Evolutionary conservation across 768 basidiomycete species (phyloP).

Genomic region (Lactifluus piperatus): DNA sequence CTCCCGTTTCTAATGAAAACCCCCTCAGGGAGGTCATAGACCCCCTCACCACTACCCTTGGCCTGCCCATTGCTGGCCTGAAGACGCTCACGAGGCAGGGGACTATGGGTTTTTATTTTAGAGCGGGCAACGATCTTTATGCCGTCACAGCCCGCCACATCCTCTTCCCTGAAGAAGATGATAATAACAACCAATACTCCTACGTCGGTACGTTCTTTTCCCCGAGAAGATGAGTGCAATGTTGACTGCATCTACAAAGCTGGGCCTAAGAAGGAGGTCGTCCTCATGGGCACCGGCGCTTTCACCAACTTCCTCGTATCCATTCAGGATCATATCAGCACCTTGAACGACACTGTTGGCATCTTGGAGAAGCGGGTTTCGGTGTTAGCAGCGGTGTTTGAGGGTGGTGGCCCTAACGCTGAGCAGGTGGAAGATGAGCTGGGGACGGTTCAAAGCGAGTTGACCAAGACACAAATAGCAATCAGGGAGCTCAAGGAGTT

Average conservation of each 20-base stretch:
- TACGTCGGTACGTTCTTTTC: slow-evolving; percentile 11
- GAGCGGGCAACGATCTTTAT: slow-evolving; percentile 26
- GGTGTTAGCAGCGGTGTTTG: not conserved
- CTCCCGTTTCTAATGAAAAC: slow-evolving; percentile 21
- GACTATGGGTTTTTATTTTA: slow-evolving; percentile 33
- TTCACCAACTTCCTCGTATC: not conserved
- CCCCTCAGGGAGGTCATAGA: slow-evolving; percentile 31
- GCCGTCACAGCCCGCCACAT: slow-evolving; percentile 30
- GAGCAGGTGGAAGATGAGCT: not conserved
- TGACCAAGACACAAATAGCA: not conserved
- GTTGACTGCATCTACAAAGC: not conserved
- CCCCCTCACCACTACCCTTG: slow-evolving; percentile 30
- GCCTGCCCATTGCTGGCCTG: slow-evolving; percentile 19
- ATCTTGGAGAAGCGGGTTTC: not conserved
- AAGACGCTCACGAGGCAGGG: slow-evolving; percentile 29
- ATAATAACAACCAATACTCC: not conserved
- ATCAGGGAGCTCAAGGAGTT: not conserved
- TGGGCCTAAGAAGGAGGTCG: not conserved
- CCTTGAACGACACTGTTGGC: not conserved
- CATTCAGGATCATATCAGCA: not conserved
- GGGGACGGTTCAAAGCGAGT: not conserved
- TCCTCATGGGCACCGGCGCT: not conserved
- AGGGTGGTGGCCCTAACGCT: not conserved
- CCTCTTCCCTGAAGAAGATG: not conserved
- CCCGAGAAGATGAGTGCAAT: not conserved